phyloP scores from a whole-genome alignment of 164 flowering plant genomes.

The Platanus orientalis region DNA sequence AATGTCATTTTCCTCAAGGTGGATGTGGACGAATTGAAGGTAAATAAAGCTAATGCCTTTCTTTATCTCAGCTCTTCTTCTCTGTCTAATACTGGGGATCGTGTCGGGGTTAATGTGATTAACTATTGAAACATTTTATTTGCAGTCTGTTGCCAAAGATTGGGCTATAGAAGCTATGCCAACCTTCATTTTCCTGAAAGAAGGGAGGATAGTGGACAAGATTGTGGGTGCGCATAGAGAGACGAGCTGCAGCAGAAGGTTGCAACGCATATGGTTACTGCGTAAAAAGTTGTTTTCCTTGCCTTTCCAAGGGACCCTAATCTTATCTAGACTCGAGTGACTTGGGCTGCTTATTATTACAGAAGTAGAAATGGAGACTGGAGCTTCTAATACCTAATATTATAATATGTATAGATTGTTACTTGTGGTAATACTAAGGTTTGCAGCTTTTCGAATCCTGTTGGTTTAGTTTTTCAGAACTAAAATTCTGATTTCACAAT shows the following conservation, averaged over 20 bases:
- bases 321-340: not conserved
- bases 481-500: too few relatives aligned
- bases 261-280: constrained; percentile 10
- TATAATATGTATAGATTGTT: too few relatives aligned
- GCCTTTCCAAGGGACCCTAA: not conserved
- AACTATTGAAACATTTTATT: not conserved
- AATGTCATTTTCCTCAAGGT: constrained; percentile 69
- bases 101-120: not conserved
- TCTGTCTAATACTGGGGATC: not conserved
- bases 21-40: constrained; percentile 76
- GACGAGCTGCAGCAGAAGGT: constrained; percentile 28
- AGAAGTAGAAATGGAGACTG: too few relatives aligned
- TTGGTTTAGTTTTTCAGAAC: too few relatives aligned
- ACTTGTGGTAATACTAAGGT: too few relatives aligned
- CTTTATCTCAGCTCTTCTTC: not conserved
- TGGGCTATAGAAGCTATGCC: constrained; percentile 71
- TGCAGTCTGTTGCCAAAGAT: constrained; percentile 52
- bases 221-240: constrained; percentile 62
- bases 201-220: constrained; percentile 49
- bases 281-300: not conserved
- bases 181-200: constrained; percentile 62
- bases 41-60: constrained; percentile 22
- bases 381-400: too few relatives aligned
- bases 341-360: not conserved
- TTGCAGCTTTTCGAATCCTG: too few relatives aligned